A percentile compares a stretch with the other conserved stretches of the same genome.
Evolutionary conservation across 345 rosid genomes (phyloP).

Genomic region (Bruguiera gymnorhiza): DNA sequence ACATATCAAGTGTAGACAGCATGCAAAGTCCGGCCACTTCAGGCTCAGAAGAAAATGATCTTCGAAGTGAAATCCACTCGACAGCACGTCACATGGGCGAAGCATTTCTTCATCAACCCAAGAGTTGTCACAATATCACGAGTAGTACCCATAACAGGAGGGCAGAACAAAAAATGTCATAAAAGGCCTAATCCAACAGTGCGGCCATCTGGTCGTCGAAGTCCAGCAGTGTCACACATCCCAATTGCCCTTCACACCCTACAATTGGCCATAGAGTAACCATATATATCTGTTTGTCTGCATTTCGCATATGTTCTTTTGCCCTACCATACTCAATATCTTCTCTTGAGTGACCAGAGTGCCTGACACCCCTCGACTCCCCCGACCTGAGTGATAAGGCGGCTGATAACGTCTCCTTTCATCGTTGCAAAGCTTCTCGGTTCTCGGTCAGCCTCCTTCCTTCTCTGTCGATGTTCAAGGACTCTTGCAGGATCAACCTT

Average conservation of each 20-base stretch:
- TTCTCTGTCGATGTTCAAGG: conserved; percentile 38
- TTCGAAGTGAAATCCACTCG: neutral
- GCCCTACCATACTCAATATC: conserved; percentile 53
- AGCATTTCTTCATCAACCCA: neutral
- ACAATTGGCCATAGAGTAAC: conserved; percentile 46
- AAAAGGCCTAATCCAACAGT: conserved; percentile 95
- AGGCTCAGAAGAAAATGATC: neutral
- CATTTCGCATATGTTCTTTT: conserved; percentile 39
- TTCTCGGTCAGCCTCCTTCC: conserved; percentile 49
- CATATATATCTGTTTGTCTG: conserved; percentile 54
- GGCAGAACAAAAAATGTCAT: neutral
- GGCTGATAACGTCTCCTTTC: conserved; percentile 34
- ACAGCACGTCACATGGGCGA: neutral
- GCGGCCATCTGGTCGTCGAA: conserved; percentile 90
- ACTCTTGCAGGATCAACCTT: conserved; percentile 39
- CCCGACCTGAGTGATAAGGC: conserved; percentile 44
- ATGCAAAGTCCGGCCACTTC: neutral
- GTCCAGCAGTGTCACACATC: conserved; percentile 71
- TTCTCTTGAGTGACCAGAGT: conserved; percentile 29
- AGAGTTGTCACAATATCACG: no score
- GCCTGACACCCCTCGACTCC: conserved; percentile 32
- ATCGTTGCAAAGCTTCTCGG: conserved; percentile 40
- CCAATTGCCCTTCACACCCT: conserved; percentile 88
- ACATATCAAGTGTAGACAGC: no score
- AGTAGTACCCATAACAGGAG: neutral